Conservation (phyloP, 176 grass and related monocot genomes). For the Leersia perrieri region DNA sequence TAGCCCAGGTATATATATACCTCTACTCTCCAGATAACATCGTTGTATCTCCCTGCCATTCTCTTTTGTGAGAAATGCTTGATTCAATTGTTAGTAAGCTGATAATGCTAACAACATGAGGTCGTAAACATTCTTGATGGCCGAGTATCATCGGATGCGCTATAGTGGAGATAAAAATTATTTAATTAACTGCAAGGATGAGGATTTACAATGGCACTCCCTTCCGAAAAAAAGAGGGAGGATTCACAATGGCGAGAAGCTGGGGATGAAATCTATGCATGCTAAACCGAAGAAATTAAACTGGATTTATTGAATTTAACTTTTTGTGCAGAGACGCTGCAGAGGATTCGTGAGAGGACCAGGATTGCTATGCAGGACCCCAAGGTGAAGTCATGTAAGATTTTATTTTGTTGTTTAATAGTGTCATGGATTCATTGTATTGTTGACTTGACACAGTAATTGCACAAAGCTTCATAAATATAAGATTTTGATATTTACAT, state of each 20-base stretch:
- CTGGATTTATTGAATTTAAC: constrained; percentile 23
- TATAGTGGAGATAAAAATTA: not conserved
- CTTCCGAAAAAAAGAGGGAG: no score
- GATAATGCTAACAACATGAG: not conserved
- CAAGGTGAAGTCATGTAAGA: constrained; percentile 99
- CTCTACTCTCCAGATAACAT: not conserved
- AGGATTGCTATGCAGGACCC: constrained; percentile 98
- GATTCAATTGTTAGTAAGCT: not conserved
- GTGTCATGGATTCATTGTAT: constrained; percentile 3
- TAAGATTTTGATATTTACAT: not conserved
- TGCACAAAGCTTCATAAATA: not conserved
- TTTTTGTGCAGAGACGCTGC: constrained; percentile 71
- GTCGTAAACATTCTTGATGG: not conserved
- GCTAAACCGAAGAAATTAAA: not conserved
- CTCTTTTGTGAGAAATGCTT: not conserved
- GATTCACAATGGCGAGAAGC: not conserved
- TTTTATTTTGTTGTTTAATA: constrained; percentile 40
- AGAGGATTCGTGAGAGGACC: constrained; percentile 78
- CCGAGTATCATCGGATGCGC: not conserved
- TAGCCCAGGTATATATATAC: constrained; percentile 66
- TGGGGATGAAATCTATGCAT: not conserved
- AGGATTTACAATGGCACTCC: not conserved
- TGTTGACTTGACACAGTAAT: not conserved
- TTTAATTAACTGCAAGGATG: not conserved
- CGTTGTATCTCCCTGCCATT: not conserved